Evolutionary conservation across 768 basidiomycete genomes (phyloP), one percentile per base, ranked within the genome.

Genomic region (Tricholoma terreum): DNA sequence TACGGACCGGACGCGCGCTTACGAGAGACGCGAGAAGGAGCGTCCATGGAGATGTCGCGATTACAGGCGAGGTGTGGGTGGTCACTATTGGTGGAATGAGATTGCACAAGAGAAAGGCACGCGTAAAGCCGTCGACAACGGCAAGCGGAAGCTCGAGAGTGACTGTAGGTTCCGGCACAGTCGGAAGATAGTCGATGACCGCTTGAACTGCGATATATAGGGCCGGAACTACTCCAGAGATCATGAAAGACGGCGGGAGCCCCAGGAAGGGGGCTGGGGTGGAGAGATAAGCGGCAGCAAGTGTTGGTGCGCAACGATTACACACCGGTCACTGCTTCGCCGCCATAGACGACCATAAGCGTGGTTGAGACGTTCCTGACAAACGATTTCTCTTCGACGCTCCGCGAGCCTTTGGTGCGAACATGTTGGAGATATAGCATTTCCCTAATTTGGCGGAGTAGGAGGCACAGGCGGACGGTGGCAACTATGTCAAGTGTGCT

Each of bases 51-150:
- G 90, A 92, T 22, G 73, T 69, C 4, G 85, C 75, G 21, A 93
- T 75, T 1, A 68, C 63, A 2, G 80, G 67, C 2, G 78, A 78
- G 0, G 80, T 45, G 61, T 86, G 83, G 11, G 76, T 65, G 24
- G 80, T 77, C 6, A 93, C 84, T 50, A 83, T 67, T 10, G 89
- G 85, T 4, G 92, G 86, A 35, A 92, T 84, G 60, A 92, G 79
- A 62, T 83, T 82, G 67, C 91, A 93, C 1, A 94, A 75, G 24
- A 96, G 80, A 59, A 86, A 80, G 4, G 91, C 84, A 71, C 92
- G 88, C 40, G 86, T 84, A 60, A 93, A 81, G 9, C 85, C 92
- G 67, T 96, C 93, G 5, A 93, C 61, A 43, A 92, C 55, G 1
- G 91, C 76, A 10, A 94, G 71, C 1, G 88, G 88, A 10, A 94